These are phyloP conservation scores for Meripilus lineatus DNA, from an alignment of 1,284 basidiomycete species.

Conservation along the genomic window DNA sequence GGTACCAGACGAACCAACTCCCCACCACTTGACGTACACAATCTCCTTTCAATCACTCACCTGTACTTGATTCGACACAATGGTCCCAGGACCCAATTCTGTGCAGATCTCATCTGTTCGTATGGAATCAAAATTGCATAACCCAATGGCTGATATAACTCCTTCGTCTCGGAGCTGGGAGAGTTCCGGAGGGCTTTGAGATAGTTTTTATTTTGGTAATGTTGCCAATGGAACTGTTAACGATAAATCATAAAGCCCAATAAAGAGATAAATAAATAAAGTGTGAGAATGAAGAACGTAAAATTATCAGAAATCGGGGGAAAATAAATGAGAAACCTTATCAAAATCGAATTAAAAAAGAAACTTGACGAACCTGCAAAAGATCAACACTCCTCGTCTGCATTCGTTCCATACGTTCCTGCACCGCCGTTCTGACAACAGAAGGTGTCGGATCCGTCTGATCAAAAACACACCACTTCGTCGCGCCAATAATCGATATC, in stretches of 20 bases:
- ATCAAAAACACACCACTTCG: slow-evolving; percentile 80
- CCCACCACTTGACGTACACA: not conserved
- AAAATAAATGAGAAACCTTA: too few species aligned
- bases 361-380: slow-evolving; percentile 52
- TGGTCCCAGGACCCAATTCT: slow-evolving; percentile 55
- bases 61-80: slow-evolving; percentile 84
- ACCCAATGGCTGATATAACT: slow-evolving; percentile 59
- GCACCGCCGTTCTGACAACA: slow-evolving; percentile 57
- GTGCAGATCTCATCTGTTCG: slow-evolving; percentile 77
- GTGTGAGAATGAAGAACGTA: too few species aligned
- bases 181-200: slow-evolving; percentile 56
- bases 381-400: slow-evolving; percentile 52
- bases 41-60: slow-evolving; percentile 31
- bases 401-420: slow-evolving; percentile 61
- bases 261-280: not conserved
- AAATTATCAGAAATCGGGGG: too few species aligned
- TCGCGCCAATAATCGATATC: slow-evolving; percentile 70
- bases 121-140: slow-evolving; percentile 78
- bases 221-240: slow-evolving; percentile 73
- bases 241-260: not conserved
- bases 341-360: too few species aligned
- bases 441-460: slow-evolving; percentile 44
- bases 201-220: slow-evolving; percentile 74
- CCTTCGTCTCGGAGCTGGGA: slow-evolving; percentile 56
- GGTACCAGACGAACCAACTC: too few species aligned